These are phyloP conservation scores for Wickerhamomyces alni DNA, from an alignment of 805 yeast genomes.

Conservation along the genomic window DNA sequence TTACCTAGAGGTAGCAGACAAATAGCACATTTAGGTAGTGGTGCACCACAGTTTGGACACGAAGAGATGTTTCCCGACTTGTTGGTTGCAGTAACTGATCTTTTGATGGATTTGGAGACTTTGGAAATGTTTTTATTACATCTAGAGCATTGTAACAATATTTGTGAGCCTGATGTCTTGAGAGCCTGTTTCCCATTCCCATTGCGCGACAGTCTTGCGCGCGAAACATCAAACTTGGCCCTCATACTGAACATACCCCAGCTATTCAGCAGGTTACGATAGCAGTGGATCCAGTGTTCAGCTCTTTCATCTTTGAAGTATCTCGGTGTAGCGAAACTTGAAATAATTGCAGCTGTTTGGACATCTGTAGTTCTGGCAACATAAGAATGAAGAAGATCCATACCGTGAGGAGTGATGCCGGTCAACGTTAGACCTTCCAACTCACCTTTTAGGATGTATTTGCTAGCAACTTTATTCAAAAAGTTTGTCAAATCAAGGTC, in stretches of 20 bases:
- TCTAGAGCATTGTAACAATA: slow-evolving; percentile 71
- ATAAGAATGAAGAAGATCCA: slow-evolving; percentile 76
- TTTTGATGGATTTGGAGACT: slow-evolving; percentile 14
- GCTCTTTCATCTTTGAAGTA: slow-evolving; percentile 71
- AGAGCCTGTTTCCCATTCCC: slow-evolving; percentile 41
- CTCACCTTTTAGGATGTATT: slow-evolving; percentile 74
- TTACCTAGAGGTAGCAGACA: slow-evolving; percentile 78
- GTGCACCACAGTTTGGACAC: slow-evolving; percentile 85
- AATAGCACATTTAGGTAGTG: slow-evolving; percentile 86
- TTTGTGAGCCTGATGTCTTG: slow-evolving; percentile 60
- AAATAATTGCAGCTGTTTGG: slow-evolving; percentile 82
- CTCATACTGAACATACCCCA: slow-evolving; percentile 76
- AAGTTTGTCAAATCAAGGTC: slow-evolving; percentile 74
- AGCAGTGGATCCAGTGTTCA: slow-evolving; percentile 71
- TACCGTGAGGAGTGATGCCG: slow-evolving; percentile 84
- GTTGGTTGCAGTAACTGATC: slow-evolving; percentile 3
- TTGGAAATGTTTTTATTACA: slow-evolving; percentile 71
- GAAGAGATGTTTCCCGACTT: slow-evolving; percentile 15
- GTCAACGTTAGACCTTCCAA: slow-evolving; percentile 86
- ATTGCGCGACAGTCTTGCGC: slow-evolving; percentile 58
- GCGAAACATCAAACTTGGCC: slow-evolving; percentile 79
- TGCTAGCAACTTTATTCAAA: slow-evolving; percentile 60
- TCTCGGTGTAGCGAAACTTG: slow-evolving; percentile 77
- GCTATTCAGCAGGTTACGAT: slow-evolving; percentile 63
- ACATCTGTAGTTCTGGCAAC: slow-evolving; percentile 87